phyloP scores from a whole-genome alignment of 2,329 filamentous ascomycete genomes.

The Acephala macrosclerotiorum region DNA sequence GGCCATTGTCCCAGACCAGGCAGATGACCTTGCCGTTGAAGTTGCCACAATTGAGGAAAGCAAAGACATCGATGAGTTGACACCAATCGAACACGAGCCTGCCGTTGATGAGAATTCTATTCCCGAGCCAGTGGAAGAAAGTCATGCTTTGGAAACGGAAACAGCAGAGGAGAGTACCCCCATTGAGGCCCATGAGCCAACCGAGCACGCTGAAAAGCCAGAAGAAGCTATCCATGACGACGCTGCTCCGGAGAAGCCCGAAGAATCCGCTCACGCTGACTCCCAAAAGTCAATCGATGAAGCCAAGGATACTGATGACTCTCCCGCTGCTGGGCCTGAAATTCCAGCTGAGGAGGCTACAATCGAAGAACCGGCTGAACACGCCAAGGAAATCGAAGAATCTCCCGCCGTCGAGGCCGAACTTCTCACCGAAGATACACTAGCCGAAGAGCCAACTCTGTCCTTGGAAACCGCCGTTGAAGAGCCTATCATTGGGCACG shows the following conservation, averaged over 20 bases:
- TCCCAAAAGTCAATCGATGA: not conserved
- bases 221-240: not conserved
- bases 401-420: not conserved
- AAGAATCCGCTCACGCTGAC: not conserved
- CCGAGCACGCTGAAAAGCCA: not conserved
- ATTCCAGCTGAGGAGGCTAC: not conserved
- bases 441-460: not conserved
- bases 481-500: not conserved
- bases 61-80: not conserved
- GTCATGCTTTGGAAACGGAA: not conserved
- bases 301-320: not conserved
- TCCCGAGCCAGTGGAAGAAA: not conserved
- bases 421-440: not conserved
- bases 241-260: not conserved
- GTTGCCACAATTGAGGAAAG: not conserved
- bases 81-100: not conserved
- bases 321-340: not conserved
- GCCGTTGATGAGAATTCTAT: not conserved
- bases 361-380: not conserved
- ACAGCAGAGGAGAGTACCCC: not conserved
- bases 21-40: not conserved
- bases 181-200: not conserved
- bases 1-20: not conserved
- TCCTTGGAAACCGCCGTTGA: not conserved
- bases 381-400: not conserved